Conservation (phyloP, 2,329 filamentous ascomycete species). For the Sarocladium oryzae region DNA sequence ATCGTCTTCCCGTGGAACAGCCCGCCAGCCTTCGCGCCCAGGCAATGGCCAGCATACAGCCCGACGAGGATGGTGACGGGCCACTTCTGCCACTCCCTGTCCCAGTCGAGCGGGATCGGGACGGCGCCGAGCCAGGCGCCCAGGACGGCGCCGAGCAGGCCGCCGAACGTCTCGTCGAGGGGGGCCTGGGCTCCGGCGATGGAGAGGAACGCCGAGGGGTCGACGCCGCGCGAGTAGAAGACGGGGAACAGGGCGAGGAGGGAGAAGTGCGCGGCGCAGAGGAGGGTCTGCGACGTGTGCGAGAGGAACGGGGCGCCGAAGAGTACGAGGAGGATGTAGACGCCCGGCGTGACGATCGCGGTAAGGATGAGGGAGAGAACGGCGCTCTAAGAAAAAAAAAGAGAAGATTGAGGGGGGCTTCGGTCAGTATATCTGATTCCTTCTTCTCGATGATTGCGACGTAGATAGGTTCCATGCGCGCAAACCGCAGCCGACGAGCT, state of each 20-base stretch:
- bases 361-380: constrained; percentile 52
- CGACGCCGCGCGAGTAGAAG: constrained; percentile 79
- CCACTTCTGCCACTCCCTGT: constrained; percentile 98
- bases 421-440: too few species aligned
- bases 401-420: background rate
- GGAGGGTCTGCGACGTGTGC: constrained; percentile 68
- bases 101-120: constrained; percentile 95
- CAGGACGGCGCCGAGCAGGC: constrained; percentile 65
- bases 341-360: constrained; percentile 58
- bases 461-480: too few species aligned
- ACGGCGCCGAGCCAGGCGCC: constrained; percentile 92
- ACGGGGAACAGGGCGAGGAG: constrained; percentile 72
- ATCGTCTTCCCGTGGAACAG: constrained; percentile 30
- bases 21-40: constrained; percentile 60
- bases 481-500: too few species aligned
- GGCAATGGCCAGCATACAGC: constrained; percentile 68
- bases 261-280: constrained; percentile 76
- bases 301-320: constrained; percentile 88
- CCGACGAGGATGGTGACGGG: constrained; percentile 86
- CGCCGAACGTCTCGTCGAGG: constrained; percentile 79
- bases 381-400: constrained; percentile 35
- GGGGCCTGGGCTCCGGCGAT: constrained; percentile 63
- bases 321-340: constrained; percentile 65
- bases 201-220: constrained; percentile 62
- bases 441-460: too few species aligned